A percentile compares a stretch with the other conserved stretches of the same genome.
phyloP scores from a whole-genome alignment of 1,139 yeast genomes.

The Kurtzmaniella quercitrusa region DNA sequence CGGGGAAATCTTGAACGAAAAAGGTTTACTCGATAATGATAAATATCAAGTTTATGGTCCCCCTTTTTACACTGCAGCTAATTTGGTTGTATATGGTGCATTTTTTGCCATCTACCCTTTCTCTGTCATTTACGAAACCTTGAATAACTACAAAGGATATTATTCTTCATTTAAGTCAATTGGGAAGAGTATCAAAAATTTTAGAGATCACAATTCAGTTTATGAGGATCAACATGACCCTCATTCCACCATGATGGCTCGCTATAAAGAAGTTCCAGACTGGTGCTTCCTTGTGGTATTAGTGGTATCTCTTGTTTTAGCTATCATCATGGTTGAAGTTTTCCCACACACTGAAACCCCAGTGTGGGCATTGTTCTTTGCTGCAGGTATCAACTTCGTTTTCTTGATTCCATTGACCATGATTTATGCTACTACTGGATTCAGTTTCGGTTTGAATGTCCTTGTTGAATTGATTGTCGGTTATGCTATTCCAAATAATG shows the following conservation, averaged over 20 bases:
- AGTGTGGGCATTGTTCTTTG: slow-evolving; percentile 48
- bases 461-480: slow-evolving; percentile 54
- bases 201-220: slow-evolving; percentile 15
- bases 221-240: slow-evolving; percentile 37
- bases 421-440: slow-evolving; percentile 47
- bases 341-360: slow-evolving; percentile 41
- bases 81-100: slow-evolving; percentile 42
- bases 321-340: slow-evolving; percentile 36
- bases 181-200: slow-evolving; percentile 22
- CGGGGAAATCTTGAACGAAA: slow-evolving; percentile 26
- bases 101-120: slow-evolving; percentile 50
- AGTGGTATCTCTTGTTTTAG: slow-evolving; percentile 38
- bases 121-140: slow-evolving; percentile 36
- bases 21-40: slow-evolving; percentile 24
- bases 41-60: slow-evolving; percentile 36
- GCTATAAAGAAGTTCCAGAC: slow-evolving; percentile 54
- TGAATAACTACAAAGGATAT: slow-evolving; percentile 23
- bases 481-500: slow-evolving; percentile 55
- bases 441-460: slow-evolving; percentile 46
- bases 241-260: slow-evolving; percentile 48
- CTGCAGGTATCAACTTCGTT: slow-evolving; percentile 44
- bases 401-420: slow-evolving; percentile 45
- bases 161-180: slow-evolving; percentile 20
- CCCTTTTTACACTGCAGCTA: slow-evolving; percentile 23
- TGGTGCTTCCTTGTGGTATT: slow-evolving; percentile 47